Evolutionary conservation across 2,329 filamentous ascomycete species (phyloP), one percentile per base, ranked within the genome.

Genomic region (Fusarium falciforme): DNA sequence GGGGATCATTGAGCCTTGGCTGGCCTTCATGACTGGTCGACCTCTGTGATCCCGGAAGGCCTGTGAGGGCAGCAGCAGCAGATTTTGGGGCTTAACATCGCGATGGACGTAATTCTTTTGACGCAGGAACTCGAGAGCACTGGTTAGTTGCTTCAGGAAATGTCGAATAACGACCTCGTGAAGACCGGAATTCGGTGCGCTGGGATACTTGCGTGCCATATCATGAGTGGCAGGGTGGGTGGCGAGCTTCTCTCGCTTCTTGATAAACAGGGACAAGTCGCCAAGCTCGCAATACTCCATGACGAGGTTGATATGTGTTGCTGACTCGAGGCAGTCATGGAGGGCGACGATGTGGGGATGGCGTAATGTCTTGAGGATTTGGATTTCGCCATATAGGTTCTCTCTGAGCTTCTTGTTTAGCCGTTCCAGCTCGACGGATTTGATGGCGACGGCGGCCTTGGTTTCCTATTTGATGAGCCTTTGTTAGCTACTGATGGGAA

Each of bases 251-350:
- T 96, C 92, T 70, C 96, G 91, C 85, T 96, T 97, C 88, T 96
- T 97, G 85, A 99, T 98, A 83, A 99, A 98, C 63, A 96, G 88
- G 12, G 96, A 97, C 67, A 99, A 85, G 80, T 99, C 96, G 25
- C 96, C 96, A 44, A 99, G 89, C 81, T 97, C 94, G 85, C 96
- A 98, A 84, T 97, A 98, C 85, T 99, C 96, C 96, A 98, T 99
- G 73, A 98, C 92, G 67, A 99, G 89, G 84, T 99, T 96, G 84
- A 98, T 98, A 80, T 97, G 94, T 25, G 92, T 92, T 5, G 90
- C 87, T 1, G 94, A 93, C 83, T 98, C 95, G 82, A 96, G 89
- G 85, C 95, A 98, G 84, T 98, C 94, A 86, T 98, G 95, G 57
- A 99, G 92, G 77, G 95, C 94, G 76, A 98, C 96, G 77, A 99